Evolutionary conservation across 345 rosid genomes (phyloP).

Genomic region (Corymbia maculata): DNA sequence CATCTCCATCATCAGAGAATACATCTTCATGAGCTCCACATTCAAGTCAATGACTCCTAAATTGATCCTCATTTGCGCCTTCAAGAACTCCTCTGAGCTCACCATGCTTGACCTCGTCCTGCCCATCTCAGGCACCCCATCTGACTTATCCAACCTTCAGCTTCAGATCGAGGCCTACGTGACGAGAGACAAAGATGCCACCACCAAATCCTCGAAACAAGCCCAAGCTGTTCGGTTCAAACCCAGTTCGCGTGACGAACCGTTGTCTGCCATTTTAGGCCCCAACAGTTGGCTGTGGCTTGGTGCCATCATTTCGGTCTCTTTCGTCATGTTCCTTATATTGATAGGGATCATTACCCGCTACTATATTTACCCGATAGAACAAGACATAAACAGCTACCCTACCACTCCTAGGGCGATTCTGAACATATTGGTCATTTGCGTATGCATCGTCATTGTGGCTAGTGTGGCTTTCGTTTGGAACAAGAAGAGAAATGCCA

Average conservation of each 20-base stretch:
- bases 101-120: slow-evolving; percentile 33
- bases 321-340: slow-evolving; percentile 45
- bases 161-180: slow-evolving; percentile 46
- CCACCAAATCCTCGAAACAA: slow-evolving; percentile 1
- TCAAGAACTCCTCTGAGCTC: slow-evolving; percentile 29
- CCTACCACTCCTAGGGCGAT: slow-evolving; percentile 7
- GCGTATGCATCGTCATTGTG: slow-evolving; percentile 29
- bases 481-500: slow-evolving; percentile 40
- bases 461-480: slow-evolving; percentile 43
- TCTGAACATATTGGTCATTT: slow-evolving; percentile 29
- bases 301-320: slow-evolving; percentile 49
- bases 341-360: slow-evolving; percentile 45
- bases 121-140: slow-evolving; percentile 4
- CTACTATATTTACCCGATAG: slow-evolving; percentile 49
- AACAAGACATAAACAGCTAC: slow-evolving; percentile 25
- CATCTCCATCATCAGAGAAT: slow-evolving; percentile 46
- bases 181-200: slow-evolving; percentile 46
- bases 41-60: slow-evolving; percentile 10
- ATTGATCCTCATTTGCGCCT: slow-evolving; percentile 18
- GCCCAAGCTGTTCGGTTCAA: slow-evolving; percentile 43
- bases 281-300: slow-evolving; percentile 76
- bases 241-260: slow-evolving; percentile 38
- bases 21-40: slow-evolving; percentile 7
- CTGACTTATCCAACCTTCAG: neutral
- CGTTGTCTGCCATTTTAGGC: slow-evolving; percentile 54